Evolutionary conservation across 352 stramenopile genomes (phyloP).

Genomic region (Phytophthora agathidicida): DNA sequence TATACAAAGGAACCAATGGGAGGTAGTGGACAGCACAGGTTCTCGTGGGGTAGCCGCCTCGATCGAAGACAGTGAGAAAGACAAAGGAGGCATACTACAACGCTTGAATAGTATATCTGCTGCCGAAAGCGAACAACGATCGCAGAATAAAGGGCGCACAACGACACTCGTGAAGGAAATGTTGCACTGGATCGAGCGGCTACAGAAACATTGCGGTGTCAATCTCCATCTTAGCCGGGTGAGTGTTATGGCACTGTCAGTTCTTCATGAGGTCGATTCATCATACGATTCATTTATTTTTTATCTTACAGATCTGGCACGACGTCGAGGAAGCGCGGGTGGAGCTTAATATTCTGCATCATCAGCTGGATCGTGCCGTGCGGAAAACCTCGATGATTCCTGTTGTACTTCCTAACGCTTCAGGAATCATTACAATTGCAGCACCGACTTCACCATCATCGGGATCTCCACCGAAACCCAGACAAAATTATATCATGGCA

Average conservation of each 20-base stretch:
- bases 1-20: conserved; percentile 61
- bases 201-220: conserved; percentile 81
- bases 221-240: conserved; percentile 81
- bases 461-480: conserved; percentile 40
- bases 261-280: no score
- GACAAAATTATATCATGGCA: conserved; percentile 66
- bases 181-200: conserved; percentile 77
- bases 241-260: background rate
- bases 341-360: conserved; percentile 75
- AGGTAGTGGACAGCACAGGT: conserved; percentile 29
- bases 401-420: conserved; percentile 6
- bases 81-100: conserved; percentile 3
- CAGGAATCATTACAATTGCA: conserved; percentile 20
- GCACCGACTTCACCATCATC: conserved; percentile 5
- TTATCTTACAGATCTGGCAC: conserved; percentile 65
- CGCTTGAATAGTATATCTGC: background rate
- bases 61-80: conserved; percentile 2
- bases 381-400: conserved; percentile 34
- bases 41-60: background rate
- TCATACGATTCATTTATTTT: conserved; percentile 1
- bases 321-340: conserved; percentile 80
- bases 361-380: conserved; percentile 57
- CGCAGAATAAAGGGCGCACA: conserved; percentile 21
- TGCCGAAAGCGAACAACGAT: background rate
- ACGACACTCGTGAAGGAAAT: conserved; percentile 74